Evolutionary conservation across 2,329 filamentous ascomycete genomes (phyloP).

Genomic region (Claviceps fusiformis): DNA sequence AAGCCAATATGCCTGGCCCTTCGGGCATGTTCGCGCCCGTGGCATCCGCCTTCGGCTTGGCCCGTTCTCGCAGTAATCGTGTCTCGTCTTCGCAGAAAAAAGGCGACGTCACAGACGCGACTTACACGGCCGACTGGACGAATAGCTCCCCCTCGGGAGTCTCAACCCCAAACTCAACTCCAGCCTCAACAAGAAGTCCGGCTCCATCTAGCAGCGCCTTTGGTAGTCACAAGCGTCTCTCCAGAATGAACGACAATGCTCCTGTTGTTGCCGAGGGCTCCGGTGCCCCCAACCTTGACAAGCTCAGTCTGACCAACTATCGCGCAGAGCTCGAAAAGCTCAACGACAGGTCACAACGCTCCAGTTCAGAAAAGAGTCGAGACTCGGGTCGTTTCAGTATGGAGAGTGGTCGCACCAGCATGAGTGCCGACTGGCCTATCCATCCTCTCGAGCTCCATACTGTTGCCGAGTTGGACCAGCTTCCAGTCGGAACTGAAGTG

Average conservation of each 20-base stretch:
- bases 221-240: conserved; percentile 10
- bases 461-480: conserved; percentile 21
- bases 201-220: conserved; percentile 7
- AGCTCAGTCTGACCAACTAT: conserved; percentile 13
- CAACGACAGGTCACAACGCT: conserved; percentile 9
- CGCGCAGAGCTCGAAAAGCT: conserved; percentile 9
- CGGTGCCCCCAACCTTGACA: conserved; percentile 16
- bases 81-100: conserved; percentile 5
- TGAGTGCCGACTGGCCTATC: conserved; percentile 24
- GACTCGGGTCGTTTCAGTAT: conserved; percentile 13
- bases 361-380: conserved; percentile 14
- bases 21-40: conserved; percentile 18
- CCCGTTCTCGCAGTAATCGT: conserved; percentile 15
- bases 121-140: conserved; percentile 5
- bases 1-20: conserved; percentile 15
- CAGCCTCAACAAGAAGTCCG: conserved; percentile 1
- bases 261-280: conserved; percentile 17
- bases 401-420: conserved; percentile 24
- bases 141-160: conserved; percentile 1
- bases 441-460: conserved; percentile 27
- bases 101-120: conserved; percentile 9
- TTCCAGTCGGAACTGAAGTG: conserved; percentile 25
- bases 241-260: conserved; percentile 20
- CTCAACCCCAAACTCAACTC: conserved; percentile 6
- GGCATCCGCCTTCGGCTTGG: conserved; percentile 21